These are phyloP conservation scores for Arachis stenosperma DNA, from an alignment of 306 rosid genomes.

Conservation along the genomic window DNA sequence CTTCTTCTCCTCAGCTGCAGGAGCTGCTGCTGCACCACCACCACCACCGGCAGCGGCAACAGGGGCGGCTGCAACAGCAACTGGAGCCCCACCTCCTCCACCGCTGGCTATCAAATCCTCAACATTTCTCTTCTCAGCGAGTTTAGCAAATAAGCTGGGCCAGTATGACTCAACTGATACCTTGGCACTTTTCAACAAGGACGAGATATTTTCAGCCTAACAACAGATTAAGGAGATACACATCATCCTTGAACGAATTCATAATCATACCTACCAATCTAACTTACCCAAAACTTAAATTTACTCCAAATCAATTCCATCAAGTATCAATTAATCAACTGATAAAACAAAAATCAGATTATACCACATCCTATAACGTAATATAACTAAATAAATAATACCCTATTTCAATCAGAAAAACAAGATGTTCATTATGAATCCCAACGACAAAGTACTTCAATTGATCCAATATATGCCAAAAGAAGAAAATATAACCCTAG, in stretches of 20 bases:
- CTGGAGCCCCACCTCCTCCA: constrained; percentile 70
- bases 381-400: background rate
- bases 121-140: constrained; percentile 68
- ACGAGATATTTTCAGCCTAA: constrained; percentile 72
- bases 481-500: background rate
- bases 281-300: background rate
- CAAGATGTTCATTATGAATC: background rate
- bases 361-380: background rate
- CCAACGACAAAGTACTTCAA: background rate
- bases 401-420: background rate
- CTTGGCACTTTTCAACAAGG: constrained; percentile 66
- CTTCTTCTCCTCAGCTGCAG: constrained; percentile 75
- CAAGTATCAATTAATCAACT: background rate
- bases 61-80: constrained; percentile 60
- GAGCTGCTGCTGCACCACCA: constrained; percentile 49
- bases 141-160: constrained; percentile 75
- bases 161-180: constrained; percentile 66
- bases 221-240: constrained; percentile 38
- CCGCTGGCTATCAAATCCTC: constrained; percentile 67
- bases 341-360: background rate
- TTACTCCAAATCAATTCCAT: background rate
- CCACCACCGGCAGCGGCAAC: constrained; percentile 49
- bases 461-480: background rate
- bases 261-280: background rate
- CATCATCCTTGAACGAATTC: background rate